These are phyloP conservation scores for Artemisia annua DNA, from an alignment of 129 eudicot species.

Conservation along the genomic window DNA sequence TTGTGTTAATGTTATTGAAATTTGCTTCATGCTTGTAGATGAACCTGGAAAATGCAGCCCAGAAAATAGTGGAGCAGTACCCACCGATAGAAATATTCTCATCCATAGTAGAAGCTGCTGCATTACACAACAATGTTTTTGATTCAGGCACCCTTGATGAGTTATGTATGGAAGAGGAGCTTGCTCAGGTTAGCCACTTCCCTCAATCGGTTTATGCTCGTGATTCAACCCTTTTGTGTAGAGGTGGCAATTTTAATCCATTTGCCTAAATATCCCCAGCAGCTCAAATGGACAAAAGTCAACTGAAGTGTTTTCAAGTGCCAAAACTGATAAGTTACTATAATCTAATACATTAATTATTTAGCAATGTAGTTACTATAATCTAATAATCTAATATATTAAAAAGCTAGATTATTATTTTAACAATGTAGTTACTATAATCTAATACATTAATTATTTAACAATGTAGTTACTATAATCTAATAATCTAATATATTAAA, in stretches of 20 bases:
- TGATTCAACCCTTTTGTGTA: background rate
- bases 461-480: no score
- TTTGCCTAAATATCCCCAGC: no score
- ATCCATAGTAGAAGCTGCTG: conserved; percentile 56
- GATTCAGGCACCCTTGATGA: conserved; percentile 31
- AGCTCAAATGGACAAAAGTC: background rate
- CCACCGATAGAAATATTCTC: conserved; percentile 69
- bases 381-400: no score
- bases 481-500: no score
- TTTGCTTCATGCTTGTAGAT: conserved; percentile 34
- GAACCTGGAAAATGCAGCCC: conserved; percentile 61
- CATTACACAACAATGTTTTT: conserved; percentile 34
- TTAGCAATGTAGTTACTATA: no score
- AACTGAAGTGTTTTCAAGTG: background rate
- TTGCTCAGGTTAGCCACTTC: conserved; percentile 49
- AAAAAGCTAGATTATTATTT: no score
- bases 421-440: no score
- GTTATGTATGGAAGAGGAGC: conserved; percentile 51
- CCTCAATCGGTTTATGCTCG: background rate
- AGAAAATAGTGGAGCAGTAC: conserved; percentile 52
- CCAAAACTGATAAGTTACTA: no score
- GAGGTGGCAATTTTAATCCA: no score
- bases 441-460: no score
- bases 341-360: no score
- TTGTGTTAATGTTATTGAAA: conserved; percentile 6